Percentiles rank a stretch among this genome's conserved stretches.
Conservation (phyloP, 179 eudicot species). For the Spinacia oleracea region DNA sequence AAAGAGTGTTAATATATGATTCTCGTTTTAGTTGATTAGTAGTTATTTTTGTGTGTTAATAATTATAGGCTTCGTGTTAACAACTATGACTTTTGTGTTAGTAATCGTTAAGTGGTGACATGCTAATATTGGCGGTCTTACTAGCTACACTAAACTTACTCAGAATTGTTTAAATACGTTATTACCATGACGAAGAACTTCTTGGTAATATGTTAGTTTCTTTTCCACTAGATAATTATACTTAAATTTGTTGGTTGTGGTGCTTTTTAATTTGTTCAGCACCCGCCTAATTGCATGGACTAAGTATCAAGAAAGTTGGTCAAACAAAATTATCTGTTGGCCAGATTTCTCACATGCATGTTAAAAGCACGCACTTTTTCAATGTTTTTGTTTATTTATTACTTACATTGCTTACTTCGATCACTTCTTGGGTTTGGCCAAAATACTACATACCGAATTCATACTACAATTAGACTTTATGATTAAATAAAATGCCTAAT, state of each 20-base stretch:
- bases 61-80: too few relatives aligned
- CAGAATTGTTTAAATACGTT: background rate
- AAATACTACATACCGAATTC: constrained; percentile 2
- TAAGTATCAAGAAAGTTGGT: background rate
- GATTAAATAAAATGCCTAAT: too few relatives aligned
- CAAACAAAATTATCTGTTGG: background rate
- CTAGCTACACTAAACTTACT: too few relatives aligned
- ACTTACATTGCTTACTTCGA: background rate
- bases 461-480: too few relatives aligned
- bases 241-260: background rate
- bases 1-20: too few relatives aligned
- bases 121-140: too few relatives aligned
- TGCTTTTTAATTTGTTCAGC: background rate
- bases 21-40: too few relatives aligned
- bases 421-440: background rate
- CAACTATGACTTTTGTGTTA: too few relatives aligned
- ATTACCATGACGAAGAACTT: background rate
- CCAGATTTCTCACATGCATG: background rate
- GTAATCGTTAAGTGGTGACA: too few relatives aligned
- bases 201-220: background rate
- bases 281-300: constrained; percentile 1
- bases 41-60: too few relatives aligned
- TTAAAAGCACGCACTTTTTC: background rate
- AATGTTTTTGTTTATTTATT: background rate
- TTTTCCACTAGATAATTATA: background rate